phyloP scores from a whole-genome alignment of 805 yeast genomes.

The Suhomyces kilbournensis region DNA sequence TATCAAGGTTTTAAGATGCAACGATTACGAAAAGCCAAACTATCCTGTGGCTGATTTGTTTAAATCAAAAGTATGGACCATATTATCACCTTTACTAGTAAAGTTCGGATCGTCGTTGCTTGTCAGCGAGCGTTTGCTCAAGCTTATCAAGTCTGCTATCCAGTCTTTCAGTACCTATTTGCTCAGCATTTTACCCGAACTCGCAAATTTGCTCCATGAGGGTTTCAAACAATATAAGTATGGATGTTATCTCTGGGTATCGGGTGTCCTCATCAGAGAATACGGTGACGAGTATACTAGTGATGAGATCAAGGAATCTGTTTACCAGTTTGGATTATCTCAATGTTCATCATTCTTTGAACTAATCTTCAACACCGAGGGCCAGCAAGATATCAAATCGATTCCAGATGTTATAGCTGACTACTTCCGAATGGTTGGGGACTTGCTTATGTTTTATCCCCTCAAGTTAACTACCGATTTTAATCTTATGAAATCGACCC shows the following conservation, averaged over 20 bases:
- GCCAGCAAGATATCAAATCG: conserved; percentile 26
- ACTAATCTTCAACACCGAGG: conserved; percentile 29
- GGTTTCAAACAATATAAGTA: conserved; percentile 67
- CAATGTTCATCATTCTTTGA: conserved; percentile 61
- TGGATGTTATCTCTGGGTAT: conserved; percentile 89
- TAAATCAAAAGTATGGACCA: conserved; percentile 58
- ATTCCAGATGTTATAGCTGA: conserved; percentile 79
- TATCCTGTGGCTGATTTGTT: conserved; percentile 55
- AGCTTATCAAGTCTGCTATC: conserved; percentile 62
- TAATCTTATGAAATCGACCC: conserved; percentile 48
- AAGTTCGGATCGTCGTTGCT: conserved; percentile 57
- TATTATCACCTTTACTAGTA: conserved; percentile 45
- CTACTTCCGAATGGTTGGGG: conserved; percentile 76
- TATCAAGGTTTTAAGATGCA: conserved; percentile 54
- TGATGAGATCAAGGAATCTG: conserved; percentile 52
- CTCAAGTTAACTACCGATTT: conserved; percentile 44
- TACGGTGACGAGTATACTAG: conserved; percentile 55
- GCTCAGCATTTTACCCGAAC: conserved; percentile 55
- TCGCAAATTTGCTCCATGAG: conserved; percentile 62
- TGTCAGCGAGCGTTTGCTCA: conserved; percentile 73
- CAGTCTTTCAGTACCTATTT: conserved; percentile 59
- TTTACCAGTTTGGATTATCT: conserved; percentile 70
- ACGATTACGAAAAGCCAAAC: conserved; percentile 29
- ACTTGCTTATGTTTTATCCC: conserved; percentile 74
- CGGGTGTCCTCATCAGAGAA: conserved; percentile 72